Evolutionary conservation across 768 basidiomycete genomes (phyloP).

Genomic region (Suillus occidentalis): DNA sequence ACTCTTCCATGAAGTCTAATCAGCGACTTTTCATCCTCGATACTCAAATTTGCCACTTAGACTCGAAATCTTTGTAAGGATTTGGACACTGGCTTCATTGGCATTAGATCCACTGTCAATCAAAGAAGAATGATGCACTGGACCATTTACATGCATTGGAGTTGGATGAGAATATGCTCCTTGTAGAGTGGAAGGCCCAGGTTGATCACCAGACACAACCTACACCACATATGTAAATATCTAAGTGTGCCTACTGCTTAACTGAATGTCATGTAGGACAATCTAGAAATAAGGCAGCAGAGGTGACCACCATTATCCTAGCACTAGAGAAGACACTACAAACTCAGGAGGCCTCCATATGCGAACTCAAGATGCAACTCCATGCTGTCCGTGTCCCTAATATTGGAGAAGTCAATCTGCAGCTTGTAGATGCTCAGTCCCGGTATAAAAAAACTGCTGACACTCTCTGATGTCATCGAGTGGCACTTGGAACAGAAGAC

Average conservation of each 20-base stretch:
- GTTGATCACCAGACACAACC: too few species aligned
- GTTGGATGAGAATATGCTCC: too few species aligned
- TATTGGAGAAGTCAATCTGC: neutral
- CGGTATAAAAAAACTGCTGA: constrained; percentile 7
- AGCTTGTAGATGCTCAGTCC: neutral
- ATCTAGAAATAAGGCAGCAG: too few species aligned
- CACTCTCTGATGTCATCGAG: constrained; percentile 6
- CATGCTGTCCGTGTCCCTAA: neutral
- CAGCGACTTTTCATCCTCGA: constrained; percentile 28
- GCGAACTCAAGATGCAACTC: neutral
- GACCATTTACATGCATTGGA: too few species aligned
- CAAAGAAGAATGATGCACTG: too few species aligned
- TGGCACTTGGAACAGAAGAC: constrained; percentile 4
- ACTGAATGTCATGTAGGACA: too few species aligned
- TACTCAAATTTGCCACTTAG: neutral
- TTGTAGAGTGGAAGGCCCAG: too few species aligned
- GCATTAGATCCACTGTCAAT: too few species aligned
- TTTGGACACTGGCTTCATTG: too few species aligned
- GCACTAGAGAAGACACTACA: neutral
- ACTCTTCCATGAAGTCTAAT: constrained; percentile 27
- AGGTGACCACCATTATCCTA: neutral
- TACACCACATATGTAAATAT: too few species aligned
- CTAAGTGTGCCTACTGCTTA: too few species aligned
- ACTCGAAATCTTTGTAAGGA: neutral
- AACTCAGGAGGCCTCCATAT: neutral